Percentiles rank a stretch among this genome's conserved stretches.
Conservation (phyloP, 208 protist species). For the Spongospora subterranea region DNA sequence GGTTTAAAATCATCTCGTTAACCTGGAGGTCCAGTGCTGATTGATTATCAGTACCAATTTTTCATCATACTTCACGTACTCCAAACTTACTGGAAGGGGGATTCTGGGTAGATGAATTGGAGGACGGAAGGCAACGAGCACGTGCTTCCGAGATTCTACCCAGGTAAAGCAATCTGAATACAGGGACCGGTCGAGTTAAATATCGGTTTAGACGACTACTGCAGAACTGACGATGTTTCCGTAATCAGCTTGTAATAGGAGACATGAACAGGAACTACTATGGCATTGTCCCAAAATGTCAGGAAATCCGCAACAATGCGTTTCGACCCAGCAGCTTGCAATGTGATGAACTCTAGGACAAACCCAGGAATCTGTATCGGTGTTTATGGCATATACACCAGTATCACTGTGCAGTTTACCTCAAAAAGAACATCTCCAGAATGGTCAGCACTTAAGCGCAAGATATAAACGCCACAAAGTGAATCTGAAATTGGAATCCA, state of each 20-base stretch:
- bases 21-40: not conserved
- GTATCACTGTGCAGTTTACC: not conserved
- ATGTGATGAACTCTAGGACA: not conserved
- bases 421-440: not conserved
- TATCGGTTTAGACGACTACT: no score
- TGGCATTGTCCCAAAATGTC: slow-evolving; percentile 3
- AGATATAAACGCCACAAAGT: not conserved
- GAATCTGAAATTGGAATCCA: not conserved
- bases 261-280: not conserved
- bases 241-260: slow-evolving; percentile 25
- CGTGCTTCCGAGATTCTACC: no score
- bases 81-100: no score
- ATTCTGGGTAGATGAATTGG: no score
- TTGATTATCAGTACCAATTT: no score
- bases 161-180: no score
- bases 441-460: not conserved
- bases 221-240: not conserved
- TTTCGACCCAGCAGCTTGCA: not conserved
- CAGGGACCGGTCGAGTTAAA: no score
- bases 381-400: not conserved
- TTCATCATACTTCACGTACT: no score
- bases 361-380: not conserved
- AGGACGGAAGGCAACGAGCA: no score
- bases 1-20: not conserved
- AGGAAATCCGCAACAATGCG: not conserved